These are phyloP conservation scores for Vaccinium corymbosum DNA, from an alignment of 148 eudicot species.

Conservation along the genomic window DNA sequence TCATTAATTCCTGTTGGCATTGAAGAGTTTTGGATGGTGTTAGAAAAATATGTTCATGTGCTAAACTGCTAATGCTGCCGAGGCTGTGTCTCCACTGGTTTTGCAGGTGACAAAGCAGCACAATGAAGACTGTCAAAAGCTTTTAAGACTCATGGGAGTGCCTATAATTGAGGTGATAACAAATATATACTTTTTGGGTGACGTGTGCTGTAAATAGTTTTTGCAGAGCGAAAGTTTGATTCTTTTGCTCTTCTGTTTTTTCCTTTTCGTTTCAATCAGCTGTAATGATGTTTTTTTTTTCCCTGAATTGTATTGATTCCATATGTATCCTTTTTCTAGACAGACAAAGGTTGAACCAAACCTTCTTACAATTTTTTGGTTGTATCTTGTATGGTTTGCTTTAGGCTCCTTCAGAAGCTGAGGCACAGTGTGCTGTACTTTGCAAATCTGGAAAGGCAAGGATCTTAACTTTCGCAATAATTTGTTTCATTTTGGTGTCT, in stretches of 20 bases:
- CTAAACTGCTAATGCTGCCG: neutral
- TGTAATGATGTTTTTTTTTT: neutral
- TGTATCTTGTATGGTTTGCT: constrained; percentile 15
- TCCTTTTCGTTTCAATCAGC: neutral
- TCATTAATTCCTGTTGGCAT: neutral
- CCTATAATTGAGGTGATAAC: constrained; percentile 84
- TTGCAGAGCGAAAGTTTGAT: neutral
- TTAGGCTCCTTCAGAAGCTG: constrained; percentile 99
- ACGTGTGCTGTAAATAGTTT: neutral
- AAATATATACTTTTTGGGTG: neutral
- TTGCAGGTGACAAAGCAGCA: constrained; percentile 87
- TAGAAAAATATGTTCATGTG: neutral
- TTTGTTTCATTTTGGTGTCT: neutral
- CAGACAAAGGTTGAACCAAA: neutral
- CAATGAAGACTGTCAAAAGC: constrained; percentile 90
- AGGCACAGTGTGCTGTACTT: constrained; percentile 95
- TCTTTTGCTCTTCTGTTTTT: constrained; percentile 7
- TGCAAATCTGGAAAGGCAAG: constrained; percentile 89
- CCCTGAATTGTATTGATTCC: neutral
- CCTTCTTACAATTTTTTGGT: neutral
- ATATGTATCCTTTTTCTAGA: neutral
- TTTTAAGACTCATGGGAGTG: constrained; percentile 90
- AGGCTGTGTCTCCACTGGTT: neutral
- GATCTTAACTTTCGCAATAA: neutral
- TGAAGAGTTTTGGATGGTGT: neutral